These are phyloP conservation scores for Arxiozyma telluris DNA, from an alignment of 1,139 yeast genomes.

Conservation along the genomic window DNA sequence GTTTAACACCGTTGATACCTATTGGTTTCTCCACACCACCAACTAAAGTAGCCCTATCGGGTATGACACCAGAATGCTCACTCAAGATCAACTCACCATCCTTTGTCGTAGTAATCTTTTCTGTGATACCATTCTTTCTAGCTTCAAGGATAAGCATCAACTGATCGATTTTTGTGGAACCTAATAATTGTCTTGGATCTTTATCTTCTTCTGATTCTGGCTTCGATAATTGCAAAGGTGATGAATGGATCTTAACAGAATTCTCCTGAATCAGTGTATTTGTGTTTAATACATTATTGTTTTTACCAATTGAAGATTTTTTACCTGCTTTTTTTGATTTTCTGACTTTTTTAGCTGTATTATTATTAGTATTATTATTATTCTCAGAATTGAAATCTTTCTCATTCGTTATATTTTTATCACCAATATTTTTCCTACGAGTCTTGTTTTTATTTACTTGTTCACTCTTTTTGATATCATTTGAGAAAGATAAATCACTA, in stretches of 20 bases:
- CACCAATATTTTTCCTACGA: not conserved
- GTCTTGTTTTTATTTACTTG: not conserved
- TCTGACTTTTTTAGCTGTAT: not conserved
- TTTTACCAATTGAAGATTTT: not conserved
- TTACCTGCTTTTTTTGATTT: not conserved
- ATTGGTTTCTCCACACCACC: conserved; percentile 77
- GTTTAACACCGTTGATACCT: conserved; percentile 39
- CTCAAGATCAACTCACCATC: conserved; percentile 39
- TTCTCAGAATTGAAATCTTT: not conserved
- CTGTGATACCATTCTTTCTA: conserved; percentile 59
- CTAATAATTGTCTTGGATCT: conserved; percentile 60
- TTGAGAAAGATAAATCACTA: not conserved
- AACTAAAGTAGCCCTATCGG: conserved; percentile 58
- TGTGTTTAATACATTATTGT: not conserved
- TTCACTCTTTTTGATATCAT: not conserved
- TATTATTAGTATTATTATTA: not conserved
- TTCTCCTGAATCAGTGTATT: not conserved
- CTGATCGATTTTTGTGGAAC: conserved; percentile 83
- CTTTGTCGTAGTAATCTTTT: conserved; percentile 48
- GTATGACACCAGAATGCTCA: conserved; percentile 37
- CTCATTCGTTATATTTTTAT: not conserved
- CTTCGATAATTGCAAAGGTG: not conserved
- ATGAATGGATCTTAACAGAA: conserved; percentile 18
- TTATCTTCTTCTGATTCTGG: conserved; percentile 13
- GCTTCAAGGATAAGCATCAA: conserved; percentile 85